phyloP scores from a whole-genome alignment of 2,329 filamentous ascomycete species.

The Alternaria viburni region DNA sequence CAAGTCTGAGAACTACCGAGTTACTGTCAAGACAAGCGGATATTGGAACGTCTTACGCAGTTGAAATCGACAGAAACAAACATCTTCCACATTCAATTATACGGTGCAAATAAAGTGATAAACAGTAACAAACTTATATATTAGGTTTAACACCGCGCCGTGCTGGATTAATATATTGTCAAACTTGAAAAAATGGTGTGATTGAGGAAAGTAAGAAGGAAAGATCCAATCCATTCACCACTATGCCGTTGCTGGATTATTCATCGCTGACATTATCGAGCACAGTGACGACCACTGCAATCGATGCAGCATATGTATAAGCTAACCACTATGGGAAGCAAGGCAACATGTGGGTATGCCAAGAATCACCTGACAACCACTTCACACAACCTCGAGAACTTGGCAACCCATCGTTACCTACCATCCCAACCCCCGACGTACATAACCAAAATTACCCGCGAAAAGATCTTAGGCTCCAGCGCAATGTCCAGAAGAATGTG shows the following conservation, averaged over 20 bases:
- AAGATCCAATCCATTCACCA: fast-evolving
- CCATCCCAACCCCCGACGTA: background rate
- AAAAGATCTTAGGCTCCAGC: background rate
- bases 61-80: background rate
- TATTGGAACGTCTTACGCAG: background rate
- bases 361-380: background rate
- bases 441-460: background rate
- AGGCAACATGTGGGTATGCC: background rate
- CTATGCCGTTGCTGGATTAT: fast-evolving
- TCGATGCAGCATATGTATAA: too few relatives aligned
- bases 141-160: fast-evolving
- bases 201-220: background rate
- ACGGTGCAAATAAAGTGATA: background rate
- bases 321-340: background rate
- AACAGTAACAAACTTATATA: fast-evolving
- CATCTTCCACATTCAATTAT: background rate
- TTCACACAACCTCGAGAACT: background rate
- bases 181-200: background rate
- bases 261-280: background rate
- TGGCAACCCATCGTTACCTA: background rate
- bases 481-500: background rate
- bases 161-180: fast-evolving
- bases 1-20: background rate
- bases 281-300: background rate
- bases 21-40: background rate